Percentiles rank a stretch among this genome's conserved stretches.
These are phyloP conservation scores for Dictyostelium purpureum DNA, from an alignment of 78 protist genomes.

Conservation along the genomic window DNA sequence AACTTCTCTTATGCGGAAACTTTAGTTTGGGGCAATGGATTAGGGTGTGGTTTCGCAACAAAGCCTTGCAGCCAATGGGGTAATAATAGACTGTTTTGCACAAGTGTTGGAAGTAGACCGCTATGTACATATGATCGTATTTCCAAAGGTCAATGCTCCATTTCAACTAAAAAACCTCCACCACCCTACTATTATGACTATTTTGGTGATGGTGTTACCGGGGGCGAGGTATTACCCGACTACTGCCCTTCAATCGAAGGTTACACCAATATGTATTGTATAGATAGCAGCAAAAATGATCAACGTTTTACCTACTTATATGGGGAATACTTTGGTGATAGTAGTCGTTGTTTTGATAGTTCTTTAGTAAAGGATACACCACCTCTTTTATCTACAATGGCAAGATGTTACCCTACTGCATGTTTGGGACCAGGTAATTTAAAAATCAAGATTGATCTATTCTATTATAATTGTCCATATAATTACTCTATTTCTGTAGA, in stretches of 20 bases:
- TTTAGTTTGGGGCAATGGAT: slow-evolving; percentile 63
- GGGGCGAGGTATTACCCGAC: slow-evolving; percentile 19
- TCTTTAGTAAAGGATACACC: background rate
- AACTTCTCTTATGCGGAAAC: background rate
- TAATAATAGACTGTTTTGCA: slow-evolving; percentile 9
- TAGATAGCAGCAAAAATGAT: background rate
- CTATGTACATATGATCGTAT: slow-evolving; percentile 48
- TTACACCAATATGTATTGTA: slow-evolving; percentile 1
- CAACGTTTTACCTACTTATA: background rate
- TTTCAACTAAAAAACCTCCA: background rate
- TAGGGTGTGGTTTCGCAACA: slow-evolving; percentile 32
- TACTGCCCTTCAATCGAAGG: slow-evolving; percentile 51
- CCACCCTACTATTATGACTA: background rate
- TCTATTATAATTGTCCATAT: slow-evolving; percentile 47
- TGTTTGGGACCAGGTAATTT: background rate
- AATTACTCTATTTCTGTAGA: background rate
- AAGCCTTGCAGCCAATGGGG: slow-evolving; percentile 35
- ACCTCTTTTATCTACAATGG: background rate
- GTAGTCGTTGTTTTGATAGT: slow-evolving; percentile 42
- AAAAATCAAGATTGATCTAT: slow-evolving; percentile 2
- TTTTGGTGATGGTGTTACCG: background rate
- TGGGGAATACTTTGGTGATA: background rate
- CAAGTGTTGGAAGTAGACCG: background rate
- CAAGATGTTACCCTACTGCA: slow-evolving; percentile 32
- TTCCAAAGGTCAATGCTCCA: slow-evolving; percentile 15